Percentiles rank a stretch among this genome's conserved stretches.
These are phyloP conservation scores for Tricholoma furcatifolium DNA, from an alignment of 768 basidiomycete species.

Conservation along the genomic window DNA sequence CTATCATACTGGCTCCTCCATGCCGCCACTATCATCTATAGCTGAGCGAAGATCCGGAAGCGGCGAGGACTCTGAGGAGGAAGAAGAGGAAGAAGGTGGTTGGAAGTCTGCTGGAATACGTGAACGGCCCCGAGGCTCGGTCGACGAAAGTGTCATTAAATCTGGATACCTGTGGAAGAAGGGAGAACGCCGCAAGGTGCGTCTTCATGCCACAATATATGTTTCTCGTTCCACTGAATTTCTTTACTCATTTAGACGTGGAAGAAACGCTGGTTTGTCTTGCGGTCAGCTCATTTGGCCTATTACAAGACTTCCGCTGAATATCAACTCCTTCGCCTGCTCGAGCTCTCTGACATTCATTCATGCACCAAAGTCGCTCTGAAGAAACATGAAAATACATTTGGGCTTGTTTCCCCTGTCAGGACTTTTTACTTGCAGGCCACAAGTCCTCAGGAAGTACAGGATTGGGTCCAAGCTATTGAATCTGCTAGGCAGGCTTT, in stretches of 20 bases:
- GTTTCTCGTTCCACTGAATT: conserved; percentile 5
- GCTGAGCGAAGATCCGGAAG: conserved; percentile 71
- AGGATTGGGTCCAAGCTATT: conserved; percentile 81
- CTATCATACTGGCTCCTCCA: conserved; percentile 31
- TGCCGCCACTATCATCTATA: conserved; percentile 69
- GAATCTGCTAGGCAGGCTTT: conserved; percentile 71
- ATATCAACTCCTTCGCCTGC: conserved; percentile 86
- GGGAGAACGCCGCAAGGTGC: conserved; percentile 93
- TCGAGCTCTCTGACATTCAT: conserved; percentile 87
- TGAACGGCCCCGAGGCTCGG: conserved; percentile 43
- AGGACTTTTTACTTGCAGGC: conserved; percentile 94
- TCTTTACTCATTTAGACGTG: conserved; percentile 64
- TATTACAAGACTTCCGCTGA: conserved; percentile 97
- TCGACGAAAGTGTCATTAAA: conserved; percentile 76
- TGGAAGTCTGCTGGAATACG: conserved; percentile 56
- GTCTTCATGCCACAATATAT: conserved; percentile 18
- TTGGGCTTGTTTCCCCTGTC: conserved; percentile 87
- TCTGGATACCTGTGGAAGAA: conserved; percentile 97
- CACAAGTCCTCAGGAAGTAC: conserved; percentile 64
- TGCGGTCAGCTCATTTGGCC: conserved; percentile 87
- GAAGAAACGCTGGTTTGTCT: conserved; percentile 99
- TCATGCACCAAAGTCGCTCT: conserved; percentile 84
- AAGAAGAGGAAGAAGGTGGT: conserved; percentile 62
- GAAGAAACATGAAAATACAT: conserved; percentile 86
- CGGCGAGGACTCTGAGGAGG: conserved; percentile 81